Evolutionary conservation across 2,329 filamentous ascomycete genomes (phyloP), one percentile per base, ranked within the genome.

Genomic region (Aspergillus fijiensis): DNA sequence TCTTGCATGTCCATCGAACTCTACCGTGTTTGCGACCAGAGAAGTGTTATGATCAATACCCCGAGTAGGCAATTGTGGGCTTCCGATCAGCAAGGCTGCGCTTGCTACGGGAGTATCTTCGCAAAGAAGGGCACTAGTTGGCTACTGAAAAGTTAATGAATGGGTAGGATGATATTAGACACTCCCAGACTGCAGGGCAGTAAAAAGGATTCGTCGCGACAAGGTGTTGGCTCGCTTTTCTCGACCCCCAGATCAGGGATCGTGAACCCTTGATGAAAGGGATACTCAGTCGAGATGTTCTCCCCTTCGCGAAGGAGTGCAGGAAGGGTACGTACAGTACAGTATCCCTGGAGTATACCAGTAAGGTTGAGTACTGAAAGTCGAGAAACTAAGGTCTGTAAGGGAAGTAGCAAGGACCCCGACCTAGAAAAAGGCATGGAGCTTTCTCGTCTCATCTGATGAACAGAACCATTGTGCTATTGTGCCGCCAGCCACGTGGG

Each of bases 401-500:
- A 45, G 39, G 39, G 39, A 45, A 45, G 39, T 45, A 45, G 14
- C 39, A 45, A 45, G 39, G 39, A 5, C 16, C 1, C 16, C 7
- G 27, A 7, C 27, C 7, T 29, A 29, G 27, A 29, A 29, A 29
- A 29, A 29, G 7, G 27, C 27, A 29, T 29, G 7, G 27, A 6
- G 27, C 27, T 9, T 29, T 29, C 27, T 29, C 27, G 27, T 9
- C 27, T 7, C 27, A 29, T 29, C 7, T 29, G 27, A 45, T 45
- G 19, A 31, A 31, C 53, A 49, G 48, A n/a, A n/a, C 39, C 16
- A 45, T 45, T 45, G 14, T 55, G 45, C 31, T 23, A 19, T 19
- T 45, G 9, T 55, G 45, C 31, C 35, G 42, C 42, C 42, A 21
- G 25, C 53, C 53, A 55, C 53, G 53, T 55, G 53, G 53, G 42